Conservation (phyloP, 2,329 filamentous ascomycete genomes). For the Didymella pomorum region DNA sequence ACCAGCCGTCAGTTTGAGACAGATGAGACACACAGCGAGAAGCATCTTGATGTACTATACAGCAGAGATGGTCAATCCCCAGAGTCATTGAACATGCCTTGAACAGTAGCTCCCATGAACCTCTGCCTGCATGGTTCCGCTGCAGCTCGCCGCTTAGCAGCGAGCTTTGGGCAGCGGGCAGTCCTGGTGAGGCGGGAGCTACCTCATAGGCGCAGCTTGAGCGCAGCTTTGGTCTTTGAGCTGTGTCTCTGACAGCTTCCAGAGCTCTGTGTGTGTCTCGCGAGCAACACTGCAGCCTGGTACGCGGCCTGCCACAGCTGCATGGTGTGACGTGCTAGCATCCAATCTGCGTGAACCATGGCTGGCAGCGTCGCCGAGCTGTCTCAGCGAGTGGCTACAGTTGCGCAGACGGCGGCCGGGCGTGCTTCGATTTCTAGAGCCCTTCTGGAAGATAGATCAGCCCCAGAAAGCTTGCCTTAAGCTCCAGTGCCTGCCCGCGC, state of each 20-base stretch:
- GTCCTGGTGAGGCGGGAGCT: slow-evolving; percentile 19
- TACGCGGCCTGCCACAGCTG: slow-evolving; percentile 7
- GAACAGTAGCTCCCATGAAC: not conserved
- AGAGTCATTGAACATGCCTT: not conserved
- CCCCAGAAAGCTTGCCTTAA: slow-evolving; percentile 34
- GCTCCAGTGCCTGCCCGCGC: slow-evolving; percentile 25
- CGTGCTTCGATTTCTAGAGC: slow-evolving; percentile 33
- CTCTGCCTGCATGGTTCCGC: slow-evolving; percentile 15
- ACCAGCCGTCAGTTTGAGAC: slow-evolving; percentile 5
- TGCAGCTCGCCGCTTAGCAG: slow-evolving; percentile 20
- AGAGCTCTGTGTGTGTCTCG: slow-evolving; percentile 14
- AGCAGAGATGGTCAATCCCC: not conserved
- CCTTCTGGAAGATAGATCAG: slow-evolving; percentile 39
- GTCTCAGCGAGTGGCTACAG: slow-evolving; percentile 25
- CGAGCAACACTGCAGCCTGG: slow-evolving; percentile 13
- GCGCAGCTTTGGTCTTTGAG: slow-evolving; percentile 17
- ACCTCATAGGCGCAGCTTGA: slow-evolving; percentile 26
- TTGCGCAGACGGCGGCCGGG: slow-evolving; percentile 17
- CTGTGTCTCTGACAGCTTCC: slow-evolving; percentile 15
- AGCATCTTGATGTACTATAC: not conserved
- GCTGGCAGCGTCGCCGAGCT: slow-evolving; percentile 22
- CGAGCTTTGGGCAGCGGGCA: slow-evolving; percentile 15
- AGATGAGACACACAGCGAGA: slow-evolving; percentile 14
- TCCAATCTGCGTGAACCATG: slow-evolving; percentile 26
- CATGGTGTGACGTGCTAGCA: slow-evolving; percentile 25